A percentile compares a stretch with the other conserved stretches of the same genome.
phyloP scores from a whole-genome alignment of 106 monocot species.

The Acorus calamus region DNA sequence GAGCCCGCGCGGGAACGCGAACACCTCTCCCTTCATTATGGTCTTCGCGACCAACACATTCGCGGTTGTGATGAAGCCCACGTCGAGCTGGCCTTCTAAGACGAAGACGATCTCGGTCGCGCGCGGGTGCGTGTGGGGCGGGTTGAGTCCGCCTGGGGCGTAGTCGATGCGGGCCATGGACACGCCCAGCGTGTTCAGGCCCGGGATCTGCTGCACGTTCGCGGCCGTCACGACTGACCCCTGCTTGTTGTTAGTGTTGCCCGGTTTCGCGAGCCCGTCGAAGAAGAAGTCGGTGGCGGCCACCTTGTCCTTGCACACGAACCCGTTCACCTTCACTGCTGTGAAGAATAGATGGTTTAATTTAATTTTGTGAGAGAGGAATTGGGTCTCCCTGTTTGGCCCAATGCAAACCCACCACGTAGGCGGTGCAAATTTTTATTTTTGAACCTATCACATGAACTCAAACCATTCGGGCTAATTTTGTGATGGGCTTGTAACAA shows the following conservation, averaged over 20 bases:
- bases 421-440: too few species aligned
- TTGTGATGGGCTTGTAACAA: too few species aligned
- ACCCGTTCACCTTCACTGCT: constrained; percentile 50
- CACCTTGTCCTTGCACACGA: constrained; percentile 12
- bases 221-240: neutral
- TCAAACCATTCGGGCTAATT: too few species aligned
- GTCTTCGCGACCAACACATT: neutral
- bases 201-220: constrained; percentile 15
- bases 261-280: neutral
- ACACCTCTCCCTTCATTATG: neutral
- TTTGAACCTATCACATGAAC: too few species aligned
- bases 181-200: constrained; percentile 30
- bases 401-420: too few species aligned
- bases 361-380: too few species aligned
- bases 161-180: constrained; percentile 24
- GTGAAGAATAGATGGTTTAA: neutral
- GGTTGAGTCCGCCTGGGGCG: constrained; percentile 24
- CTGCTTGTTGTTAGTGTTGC: constrained; percentile 4
- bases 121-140: constrained; percentile 25
- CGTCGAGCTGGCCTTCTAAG: neutral
- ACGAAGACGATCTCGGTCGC: constrained; percentile 13
- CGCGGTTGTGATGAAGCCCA: too few species aligned
- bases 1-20: neutral
- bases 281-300: constrained; percentile 15
- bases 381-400: too few species aligned